phyloP scores from a whole-genome alignment of 2,329 filamentous ascomycete species.

The Trichoderma semiorbis region DNA sequence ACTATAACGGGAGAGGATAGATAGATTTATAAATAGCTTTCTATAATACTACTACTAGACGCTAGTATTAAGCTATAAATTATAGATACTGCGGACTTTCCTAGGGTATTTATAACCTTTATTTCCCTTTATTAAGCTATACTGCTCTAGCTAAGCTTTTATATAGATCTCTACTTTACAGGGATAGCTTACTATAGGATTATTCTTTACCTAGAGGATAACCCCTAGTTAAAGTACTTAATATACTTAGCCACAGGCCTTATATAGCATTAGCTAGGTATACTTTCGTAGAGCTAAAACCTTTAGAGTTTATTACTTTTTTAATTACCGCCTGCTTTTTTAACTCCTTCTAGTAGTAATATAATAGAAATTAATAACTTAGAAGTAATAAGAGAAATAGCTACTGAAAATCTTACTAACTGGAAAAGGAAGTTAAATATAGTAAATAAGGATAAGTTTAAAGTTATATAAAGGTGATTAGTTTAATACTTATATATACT shows the following conservation, averaged over 20 bases:
- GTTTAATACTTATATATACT: background rate
- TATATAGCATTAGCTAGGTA: background rate
- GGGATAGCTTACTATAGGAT: background rate
- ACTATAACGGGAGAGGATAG: too few relatives aligned
- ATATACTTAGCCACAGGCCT: background rate
- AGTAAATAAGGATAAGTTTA: background rate
- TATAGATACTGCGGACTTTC: slow-evolving; percentile 1
- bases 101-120: slow-evolving; percentile 10
- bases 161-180: slow-evolving; percentile 11
- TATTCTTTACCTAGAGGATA: slow-evolving; percentile 1
- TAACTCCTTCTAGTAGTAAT: background rate
- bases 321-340: background rate
- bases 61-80: background rate
- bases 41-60: background rate
- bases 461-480: background rate
- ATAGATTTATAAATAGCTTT: background rate
- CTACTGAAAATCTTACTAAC: background rate
- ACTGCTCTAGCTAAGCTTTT: slow-evolving; percentile 7
- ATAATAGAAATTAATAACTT: background rate
- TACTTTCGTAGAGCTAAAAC: background rate
- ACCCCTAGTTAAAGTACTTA: slow-evolving; percentile 7
- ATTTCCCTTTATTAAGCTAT: background rate
- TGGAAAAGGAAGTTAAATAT: background rate
- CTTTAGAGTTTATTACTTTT: slow-evolving; percentile 3
- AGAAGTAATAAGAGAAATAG: background rate